These are phyloP conservation scores for Coelastrella sp. DNA, from an alignment of 139 green algal genomes.

Conservation along the genomic window DNA sequence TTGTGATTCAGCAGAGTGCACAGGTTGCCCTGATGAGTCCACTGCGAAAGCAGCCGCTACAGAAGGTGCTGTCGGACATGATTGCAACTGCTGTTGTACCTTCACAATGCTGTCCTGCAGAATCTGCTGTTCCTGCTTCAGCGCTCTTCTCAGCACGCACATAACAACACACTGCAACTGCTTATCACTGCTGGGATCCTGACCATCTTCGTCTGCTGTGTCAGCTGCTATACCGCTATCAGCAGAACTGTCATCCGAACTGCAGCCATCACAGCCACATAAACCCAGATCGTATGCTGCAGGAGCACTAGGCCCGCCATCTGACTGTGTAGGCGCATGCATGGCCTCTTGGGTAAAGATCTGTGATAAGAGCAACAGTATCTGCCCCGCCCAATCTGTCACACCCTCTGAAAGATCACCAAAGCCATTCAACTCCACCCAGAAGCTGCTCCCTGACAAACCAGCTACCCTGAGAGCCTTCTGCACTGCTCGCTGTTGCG, in stretches of 20 bases:
- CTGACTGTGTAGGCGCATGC: no score
- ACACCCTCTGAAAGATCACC: neutral
- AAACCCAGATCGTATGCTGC: no score
- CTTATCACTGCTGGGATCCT: no score
- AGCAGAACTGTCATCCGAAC: neutral
- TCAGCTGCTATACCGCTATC: no score
- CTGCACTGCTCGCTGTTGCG: no score
- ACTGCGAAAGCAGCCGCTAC: neutral
- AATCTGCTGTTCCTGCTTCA: neutral
- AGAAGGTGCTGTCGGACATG: neutral
- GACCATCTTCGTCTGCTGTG: no score
- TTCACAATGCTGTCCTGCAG: neutral
- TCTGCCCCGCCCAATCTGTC: neutral
- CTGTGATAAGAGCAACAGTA: no score
- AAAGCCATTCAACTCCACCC: slow-evolving; percentile 5
- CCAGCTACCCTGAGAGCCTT: neutral
- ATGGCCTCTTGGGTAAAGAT: no score
- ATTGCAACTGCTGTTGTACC: neutral
- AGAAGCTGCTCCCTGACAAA: slow-evolving; percentile 6
- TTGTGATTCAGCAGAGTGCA: no score
- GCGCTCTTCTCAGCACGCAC: neutral
- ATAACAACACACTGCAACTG: neutral
- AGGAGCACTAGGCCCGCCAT: no score
- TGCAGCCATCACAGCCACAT: no score
- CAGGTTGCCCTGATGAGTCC: no score